phyloP scores from a whole-genome alignment of 1,284 basidiomycete genomes.

The Abortiporus biennis region DNA sequence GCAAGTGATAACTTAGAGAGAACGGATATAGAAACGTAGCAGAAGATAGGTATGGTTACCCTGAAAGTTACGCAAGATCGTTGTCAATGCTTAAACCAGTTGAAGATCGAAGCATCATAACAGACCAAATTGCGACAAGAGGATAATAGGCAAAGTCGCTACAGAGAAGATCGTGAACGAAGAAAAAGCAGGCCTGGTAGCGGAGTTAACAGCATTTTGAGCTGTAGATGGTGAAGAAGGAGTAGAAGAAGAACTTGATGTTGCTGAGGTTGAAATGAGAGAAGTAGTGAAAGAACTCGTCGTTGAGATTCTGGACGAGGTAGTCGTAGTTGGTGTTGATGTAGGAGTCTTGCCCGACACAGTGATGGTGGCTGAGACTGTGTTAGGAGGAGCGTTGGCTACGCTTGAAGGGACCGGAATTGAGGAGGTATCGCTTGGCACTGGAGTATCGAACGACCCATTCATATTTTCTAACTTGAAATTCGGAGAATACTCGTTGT shows the following conservation, averaged over 20 bases:
- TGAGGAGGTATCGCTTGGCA: conserved; percentile 40
- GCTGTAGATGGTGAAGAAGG: neutral
- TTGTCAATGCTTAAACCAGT: too few relatives aligned
- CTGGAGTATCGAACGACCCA: conserved; percentile 43
- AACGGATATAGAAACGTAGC: too few relatives aligned
- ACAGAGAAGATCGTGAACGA: too few relatives aligned
- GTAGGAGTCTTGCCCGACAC: neutral
- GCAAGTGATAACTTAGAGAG: too few relatives aligned
- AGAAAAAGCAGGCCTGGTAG: neutral
- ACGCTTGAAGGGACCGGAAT: conserved; percentile 39
- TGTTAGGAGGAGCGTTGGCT: conserved; percentile 15
- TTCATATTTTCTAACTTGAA: too few relatives aligned
- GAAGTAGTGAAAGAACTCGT: neutral
- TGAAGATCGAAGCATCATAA: too few relatives aligned
- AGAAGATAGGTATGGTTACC: too few relatives aligned
- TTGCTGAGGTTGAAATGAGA: neutral
- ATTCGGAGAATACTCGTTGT: conserved; percentile 44
- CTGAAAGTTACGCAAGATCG: too few relatives aligned
- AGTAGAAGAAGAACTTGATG: neutral
- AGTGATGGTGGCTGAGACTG: conserved; percentile 12
- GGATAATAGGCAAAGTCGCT: too few relatives aligned
- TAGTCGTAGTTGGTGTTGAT: neutral
- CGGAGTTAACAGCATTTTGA: neutral
- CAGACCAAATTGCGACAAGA: too few relatives aligned
- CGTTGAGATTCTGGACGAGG: neutral